Percentiles rank a stretch among this genome's conserved stretches.
These are phyloP conservation scores for Cyanodermella asteris DNA, from an alignment of 2,329 filamentous ascomycete genomes.

Conservation along the genomic window DNA sequence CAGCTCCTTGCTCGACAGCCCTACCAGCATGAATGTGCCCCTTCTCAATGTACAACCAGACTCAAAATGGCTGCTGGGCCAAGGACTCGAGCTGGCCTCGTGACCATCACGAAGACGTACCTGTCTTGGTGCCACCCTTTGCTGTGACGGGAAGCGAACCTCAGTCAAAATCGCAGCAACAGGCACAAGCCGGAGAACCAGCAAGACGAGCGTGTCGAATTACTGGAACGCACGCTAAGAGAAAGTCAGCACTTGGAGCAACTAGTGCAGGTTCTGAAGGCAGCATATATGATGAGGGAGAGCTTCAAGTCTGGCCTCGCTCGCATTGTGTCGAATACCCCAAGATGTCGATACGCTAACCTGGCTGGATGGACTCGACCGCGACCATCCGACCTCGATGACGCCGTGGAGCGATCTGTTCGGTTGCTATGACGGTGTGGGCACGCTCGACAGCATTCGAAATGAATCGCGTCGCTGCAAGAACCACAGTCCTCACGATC, in stretches of 20 bases:
- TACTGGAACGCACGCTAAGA: constrained; percentile 64
- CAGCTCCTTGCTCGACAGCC: too few relatives aligned
- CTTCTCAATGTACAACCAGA: too few relatives aligned
- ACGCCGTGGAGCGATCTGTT: too few relatives aligned
- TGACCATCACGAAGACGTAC: too few relatives aligned
- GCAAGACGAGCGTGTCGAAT: constrained; percentile 49
- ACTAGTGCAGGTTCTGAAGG: constrained; percentile 59
- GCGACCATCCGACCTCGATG: constrained; percentile 53
- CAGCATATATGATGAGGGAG: constrained; percentile 87
- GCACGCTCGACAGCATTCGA: too few relatives aligned
- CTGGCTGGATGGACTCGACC: constrained; percentile 72
- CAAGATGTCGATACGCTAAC: constrained; percentile 74
- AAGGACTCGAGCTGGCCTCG: too few relatives aligned
- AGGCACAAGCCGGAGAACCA: constrained; percentile 59
- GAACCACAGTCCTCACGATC: too few relatives aligned
- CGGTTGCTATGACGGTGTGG: too few relatives aligned
- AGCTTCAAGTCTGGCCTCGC: constrained; percentile 67
- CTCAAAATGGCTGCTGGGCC: too few relatives aligned
- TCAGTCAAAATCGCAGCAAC: constrained; percentile 59
- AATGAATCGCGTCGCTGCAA: too few relatives aligned
- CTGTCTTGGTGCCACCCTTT: constrained; percentile 83
- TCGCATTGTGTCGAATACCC: constrained; percentile 62
- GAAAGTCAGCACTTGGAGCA: constrained; percentile 50
- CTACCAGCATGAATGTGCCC: too few relatives aligned
- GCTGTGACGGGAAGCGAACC: constrained; percentile 67